These are phyloP conservation scores for Daldinia eschscholtzii DNA, from an alignment of 2,329 filamentous ascomycete species.

Conservation along the genomic window DNA sequence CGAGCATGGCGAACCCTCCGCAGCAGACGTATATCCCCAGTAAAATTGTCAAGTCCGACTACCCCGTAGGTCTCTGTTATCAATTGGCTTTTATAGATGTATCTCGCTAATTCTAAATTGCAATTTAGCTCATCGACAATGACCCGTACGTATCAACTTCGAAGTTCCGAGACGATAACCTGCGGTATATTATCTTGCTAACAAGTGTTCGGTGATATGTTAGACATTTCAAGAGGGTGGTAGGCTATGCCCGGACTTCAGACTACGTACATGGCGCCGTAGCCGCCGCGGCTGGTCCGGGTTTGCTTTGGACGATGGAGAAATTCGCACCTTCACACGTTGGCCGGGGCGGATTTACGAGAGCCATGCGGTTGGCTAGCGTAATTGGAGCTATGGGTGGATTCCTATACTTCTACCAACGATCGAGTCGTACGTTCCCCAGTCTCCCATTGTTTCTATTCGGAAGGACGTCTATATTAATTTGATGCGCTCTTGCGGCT, in stretches of 20 bases:
- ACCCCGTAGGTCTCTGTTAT: slow-evolving; percentile 75
- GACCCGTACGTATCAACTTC: slow-evolving; percentile 80
- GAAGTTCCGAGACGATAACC: neutral
- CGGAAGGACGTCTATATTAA: slow-evolving; percentile 3
- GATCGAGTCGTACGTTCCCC: slow-evolving; percentile 78
- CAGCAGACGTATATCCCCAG: slow-evolving; percentile 72
- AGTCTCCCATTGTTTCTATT: neutral
- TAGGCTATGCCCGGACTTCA: slow-evolving; percentile 85
- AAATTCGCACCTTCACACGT: slow-evolving; percentile 86
- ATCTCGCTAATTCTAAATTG: slow-evolving; percentile 43
- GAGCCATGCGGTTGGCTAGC: slow-evolving; percentile 82
- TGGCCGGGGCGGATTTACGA: slow-evolving; percentile 83
- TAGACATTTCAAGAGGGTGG: slow-evolving; percentile 91
- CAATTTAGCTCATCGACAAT: slow-evolving; percentile 91
- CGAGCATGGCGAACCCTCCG: slow-evolving; percentile 57
- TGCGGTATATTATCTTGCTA: slow-evolving; percentile 4
- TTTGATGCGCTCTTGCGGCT: slow-evolving; percentile 14
- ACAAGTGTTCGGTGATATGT: slow-evolving; percentile 2
- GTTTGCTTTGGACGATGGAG: slow-evolving; percentile 83
- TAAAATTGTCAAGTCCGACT: slow-evolving; percentile 85
- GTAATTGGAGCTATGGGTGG: slow-evolving; percentile 81
- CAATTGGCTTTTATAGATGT: slow-evolving; percentile 42
- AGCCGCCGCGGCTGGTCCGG: slow-evolving; percentile 79
- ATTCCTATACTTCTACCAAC: slow-evolving; percentile 86
- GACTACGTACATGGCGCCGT: slow-evolving; percentile 82